Evolutionary conservation across 2,329 filamentous ascomycete genomes (phyloP).

Genomic region (Polytolypa hystricis): DNA sequence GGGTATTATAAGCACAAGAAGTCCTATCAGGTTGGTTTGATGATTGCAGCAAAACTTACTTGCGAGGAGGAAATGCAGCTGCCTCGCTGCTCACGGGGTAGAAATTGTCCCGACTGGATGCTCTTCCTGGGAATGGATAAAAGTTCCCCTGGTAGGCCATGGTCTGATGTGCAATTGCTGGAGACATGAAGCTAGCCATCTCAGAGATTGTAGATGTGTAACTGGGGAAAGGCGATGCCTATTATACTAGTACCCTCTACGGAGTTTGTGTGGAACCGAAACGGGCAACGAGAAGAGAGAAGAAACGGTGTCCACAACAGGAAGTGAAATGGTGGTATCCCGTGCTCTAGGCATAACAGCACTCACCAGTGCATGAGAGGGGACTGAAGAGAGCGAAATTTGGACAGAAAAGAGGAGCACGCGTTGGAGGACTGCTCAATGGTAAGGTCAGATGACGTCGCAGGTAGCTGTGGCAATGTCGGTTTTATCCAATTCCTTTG

Average conservation of each 20-base stretch:
- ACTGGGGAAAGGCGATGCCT: neutral
- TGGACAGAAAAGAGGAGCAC: neutral
- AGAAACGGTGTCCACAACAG: conserved; percentile 1
- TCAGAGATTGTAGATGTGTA: neutral
- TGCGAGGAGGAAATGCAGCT: conserved; percentile 12
- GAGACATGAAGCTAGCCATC: conserved; percentile 2
- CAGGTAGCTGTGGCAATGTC: neutral
- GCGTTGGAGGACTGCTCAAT: neutral
- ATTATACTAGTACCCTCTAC: neutral
- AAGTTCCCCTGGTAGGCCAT: conserved; percentile 12
- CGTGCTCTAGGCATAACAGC: neutral
- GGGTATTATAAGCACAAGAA: conserved; percentile 6
- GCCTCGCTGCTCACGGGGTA: conserved; percentile 8
- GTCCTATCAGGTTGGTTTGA: neutral
- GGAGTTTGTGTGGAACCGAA: neutral
- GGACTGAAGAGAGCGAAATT: neutral
- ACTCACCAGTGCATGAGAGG: neutral
- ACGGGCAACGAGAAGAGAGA: neutral
- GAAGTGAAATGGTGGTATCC: neutral
- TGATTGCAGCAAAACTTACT: conserved; percentile 8
- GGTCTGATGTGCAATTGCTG: conserved; percentile 5
- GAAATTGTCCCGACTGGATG: conserved; percentile 7
- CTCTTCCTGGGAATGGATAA: conserved; percentile 8
- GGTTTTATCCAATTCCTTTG: neutral
- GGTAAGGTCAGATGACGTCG: neutral